Evolutionary conservation across 1,284 basidiomycete genomes (phyloP), one percentile per base, ranked within the genome.

Genomic region (Mycosarcoma maydis): DNA sequence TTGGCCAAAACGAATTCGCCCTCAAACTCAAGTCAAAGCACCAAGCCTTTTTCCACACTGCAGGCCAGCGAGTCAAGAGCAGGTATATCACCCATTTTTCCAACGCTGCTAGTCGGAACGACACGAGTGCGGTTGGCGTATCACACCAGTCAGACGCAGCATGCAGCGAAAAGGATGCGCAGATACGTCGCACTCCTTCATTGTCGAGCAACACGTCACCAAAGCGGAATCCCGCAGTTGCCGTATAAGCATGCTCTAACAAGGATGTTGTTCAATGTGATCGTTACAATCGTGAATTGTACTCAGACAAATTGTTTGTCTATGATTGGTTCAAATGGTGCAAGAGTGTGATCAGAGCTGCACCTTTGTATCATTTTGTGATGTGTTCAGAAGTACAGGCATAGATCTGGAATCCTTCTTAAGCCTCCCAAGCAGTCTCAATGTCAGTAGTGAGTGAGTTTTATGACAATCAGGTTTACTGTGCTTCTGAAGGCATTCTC

Each of bases 11-110:
- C 37, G 37, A 8, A 39, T 39, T 39, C 3, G 37, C 37, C 3
- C 37, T 39, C 20, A 39, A 39, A 13, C 37, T 39, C 6, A 22
- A 22, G 13, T 39, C 37, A 3, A 39, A 39, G 37, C 37, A 39
- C 20, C n/a, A 16, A 23, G 37, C 37, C 3, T 39, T 39, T 22
- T 39, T 39, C 37, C 37, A 39, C 37, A 39, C 37, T 14, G 37
- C 37, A 9, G 37, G 37, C 5, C 9, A 39, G 22, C 37, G 22
- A 11, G 37, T 39, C 37, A 39, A 39, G 37, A 39, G 14, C 37
- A 39, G 23, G 22, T 39, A 39, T 22, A 23, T 39, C 19, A 39
- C 37, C 13, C 37, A 39, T 22, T 39, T 39, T 22, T 39, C 37
- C 9, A 24, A 23, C 37, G 20, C 20, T 8, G 37, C 9, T 4